Conservation (phyloP, 352 stramenopile species). For the Phytophthora citrophthora region DNA sequence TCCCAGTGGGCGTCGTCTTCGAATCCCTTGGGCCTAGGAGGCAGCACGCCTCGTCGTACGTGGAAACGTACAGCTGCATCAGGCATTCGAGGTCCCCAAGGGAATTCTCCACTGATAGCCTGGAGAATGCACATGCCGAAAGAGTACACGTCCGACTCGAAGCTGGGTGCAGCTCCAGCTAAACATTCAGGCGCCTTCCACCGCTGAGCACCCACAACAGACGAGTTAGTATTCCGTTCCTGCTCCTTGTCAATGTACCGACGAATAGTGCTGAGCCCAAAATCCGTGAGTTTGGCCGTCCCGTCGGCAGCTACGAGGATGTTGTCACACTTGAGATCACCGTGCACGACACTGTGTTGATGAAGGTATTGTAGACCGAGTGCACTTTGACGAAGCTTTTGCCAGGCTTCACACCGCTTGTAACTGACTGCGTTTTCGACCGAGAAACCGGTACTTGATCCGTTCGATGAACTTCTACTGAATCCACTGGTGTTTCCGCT, state of each 20-base stretch:
- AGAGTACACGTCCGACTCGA: constrained; percentile 44
- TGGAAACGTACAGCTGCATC: constrained; percentile 40
- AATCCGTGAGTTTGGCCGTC: constrained; percentile 39
- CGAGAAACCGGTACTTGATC: constrained; percentile 14
- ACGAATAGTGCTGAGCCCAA: constrained; percentile 38
- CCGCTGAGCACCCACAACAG: constrained; percentile 27
- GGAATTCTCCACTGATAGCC: constrained; percentile 33
- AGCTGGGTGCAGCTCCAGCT: constrained; percentile 16
- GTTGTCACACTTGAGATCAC: constrained; percentile 50
- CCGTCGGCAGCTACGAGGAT: constrained; percentile 41
- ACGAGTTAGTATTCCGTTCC: neutral
- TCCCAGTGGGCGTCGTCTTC: constrained; percentile 38
- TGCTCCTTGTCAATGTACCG: constrained; percentile 20
- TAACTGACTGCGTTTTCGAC: constrained; percentile 11
- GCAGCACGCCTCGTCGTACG: constrained; percentile 28
- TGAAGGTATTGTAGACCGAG: constrained; percentile 42
- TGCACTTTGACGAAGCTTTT: constrained; percentile 33
- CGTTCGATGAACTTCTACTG: constrained; percentile 25
- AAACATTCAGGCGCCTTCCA: constrained; percentile 44
- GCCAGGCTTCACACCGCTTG: constrained; percentile 30
- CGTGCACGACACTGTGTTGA: constrained; percentile 43
- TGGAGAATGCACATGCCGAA: constrained; percentile 47
- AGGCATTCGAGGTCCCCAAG: constrained; percentile 32
- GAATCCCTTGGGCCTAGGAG: constrained; percentile 28
- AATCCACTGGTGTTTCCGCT: constrained; percentile 17